Evolutionary conservation across 352 stramenopile genomes (phyloP).

Genomic region (Saprolegnia diclina): DNA sequence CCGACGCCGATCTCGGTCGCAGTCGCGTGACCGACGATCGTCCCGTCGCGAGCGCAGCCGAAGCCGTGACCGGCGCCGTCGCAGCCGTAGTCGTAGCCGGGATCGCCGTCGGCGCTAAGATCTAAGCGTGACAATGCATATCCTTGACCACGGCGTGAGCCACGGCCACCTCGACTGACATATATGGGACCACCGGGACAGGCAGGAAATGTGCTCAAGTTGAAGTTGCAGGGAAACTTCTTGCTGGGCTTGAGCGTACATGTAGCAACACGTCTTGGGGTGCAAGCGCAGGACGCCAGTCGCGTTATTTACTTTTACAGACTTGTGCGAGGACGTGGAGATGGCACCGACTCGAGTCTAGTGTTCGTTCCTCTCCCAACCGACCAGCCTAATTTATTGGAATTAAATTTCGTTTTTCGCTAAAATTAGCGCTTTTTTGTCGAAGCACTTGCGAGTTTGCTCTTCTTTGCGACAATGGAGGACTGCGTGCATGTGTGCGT

Average conservation of each 20-base stretch:
- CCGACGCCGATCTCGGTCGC: constrained; percentile 29
- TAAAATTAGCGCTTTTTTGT: background rate
- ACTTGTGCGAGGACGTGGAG: background rate
- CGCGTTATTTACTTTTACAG: no score
- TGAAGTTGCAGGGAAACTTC: no score
- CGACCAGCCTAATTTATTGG: background rate
- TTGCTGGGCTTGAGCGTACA: no score
- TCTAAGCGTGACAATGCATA: constrained; percentile 15
- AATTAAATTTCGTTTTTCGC: background rate
- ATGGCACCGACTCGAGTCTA: background rate
- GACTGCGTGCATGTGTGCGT: constrained; percentile 74
- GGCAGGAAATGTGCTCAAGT: no score
- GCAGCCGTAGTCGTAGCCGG: constrained; percentile 41
- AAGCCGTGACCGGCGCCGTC: constrained; percentile 35
- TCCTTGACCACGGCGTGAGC: background rate
- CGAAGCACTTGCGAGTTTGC: background rate
- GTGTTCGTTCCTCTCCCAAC: constrained; percentile 5
- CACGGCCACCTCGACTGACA: no score
- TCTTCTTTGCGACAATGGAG: background rate
- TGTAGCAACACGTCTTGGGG: no score
- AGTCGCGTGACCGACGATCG: constrained; percentile 16
- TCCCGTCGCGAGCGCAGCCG: constrained; percentile 29
- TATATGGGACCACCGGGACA: no score
- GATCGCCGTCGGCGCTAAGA: constrained; percentile 33
- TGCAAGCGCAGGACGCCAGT: no score